Evolutionary conservation across 2,329 filamentous ascomycete species (phyloP).

Genomic region (Botryosphaeria agaves): DNA sequence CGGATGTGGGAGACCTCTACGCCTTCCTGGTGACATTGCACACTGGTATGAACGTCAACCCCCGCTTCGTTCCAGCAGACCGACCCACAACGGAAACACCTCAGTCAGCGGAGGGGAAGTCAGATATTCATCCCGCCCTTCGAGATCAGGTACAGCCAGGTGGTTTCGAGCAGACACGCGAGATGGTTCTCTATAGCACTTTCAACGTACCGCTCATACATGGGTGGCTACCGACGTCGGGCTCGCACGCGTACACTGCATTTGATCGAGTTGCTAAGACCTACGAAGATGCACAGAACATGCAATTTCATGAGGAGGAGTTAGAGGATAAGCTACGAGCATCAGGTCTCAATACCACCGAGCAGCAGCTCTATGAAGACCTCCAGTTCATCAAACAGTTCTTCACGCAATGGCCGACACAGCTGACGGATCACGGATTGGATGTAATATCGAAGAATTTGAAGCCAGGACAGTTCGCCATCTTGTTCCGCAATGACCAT

Average conservation of each 20-base stretch:
- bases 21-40: slow-evolving; percentile 75
- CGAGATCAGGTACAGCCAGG: slow-evolving; percentile 32
- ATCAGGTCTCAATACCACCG: slow-evolving; percentile 47
- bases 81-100: slow-evolving; percentile 20
- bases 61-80: slow-evolving; percentile 53
- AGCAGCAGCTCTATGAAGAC: slow-evolving; percentile 69
- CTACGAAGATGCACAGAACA: slow-evolving; percentile 81
- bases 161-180: slow-evolving; percentile 69
- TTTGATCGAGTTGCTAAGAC: slow-evolving; percentile 61
- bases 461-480: slow-evolving; percentile 63
- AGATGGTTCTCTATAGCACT: slow-evolving; percentile 81
- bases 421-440: slow-evolving; percentile 70
- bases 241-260: slow-evolving; percentile 49
- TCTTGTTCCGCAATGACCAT: slow-evolving; percentile 92
- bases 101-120: slow-evolving; percentile 1
- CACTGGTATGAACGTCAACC: slow-evolving; percentile 97
- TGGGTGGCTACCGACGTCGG: slow-evolving; percentile 66
- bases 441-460: slow-evolving; percentile 55
- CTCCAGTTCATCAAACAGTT: slow-evolving; percentile 74
- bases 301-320: slow-evolving; percentile 79
- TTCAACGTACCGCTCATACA: slow-evolving; percentile 83
- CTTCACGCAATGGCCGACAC: slow-evolving; percentile 62
- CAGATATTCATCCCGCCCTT: slow-evolving; percentile 11
- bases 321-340: slow-evolving; percentile 60
- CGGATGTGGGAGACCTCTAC: slow-evolving; percentile 79